Percentiles rank a stretch among this genome's conserved stretches.
phyloP scores from a whole-genome alignment of 2,329 filamentous ascomycete species.

The Rutstroemia sydowiana region DNA sequence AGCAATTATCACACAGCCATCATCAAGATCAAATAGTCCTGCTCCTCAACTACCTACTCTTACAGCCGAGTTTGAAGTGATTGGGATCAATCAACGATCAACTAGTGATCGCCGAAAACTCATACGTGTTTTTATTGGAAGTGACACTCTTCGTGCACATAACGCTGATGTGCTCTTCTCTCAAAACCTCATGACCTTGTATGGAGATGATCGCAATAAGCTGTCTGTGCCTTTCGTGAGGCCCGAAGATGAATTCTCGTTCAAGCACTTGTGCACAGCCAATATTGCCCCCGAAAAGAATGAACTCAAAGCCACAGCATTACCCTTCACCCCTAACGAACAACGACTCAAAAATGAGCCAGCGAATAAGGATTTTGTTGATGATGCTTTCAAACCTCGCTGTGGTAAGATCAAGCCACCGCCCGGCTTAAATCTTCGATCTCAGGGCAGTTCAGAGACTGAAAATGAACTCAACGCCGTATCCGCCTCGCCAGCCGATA shows the following conservation, averaged over 20 bases:
- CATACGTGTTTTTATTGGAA: constrained; percentile 84
- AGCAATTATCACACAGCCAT: constrained; percentile 71
- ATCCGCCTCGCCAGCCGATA: constrained; percentile 11
- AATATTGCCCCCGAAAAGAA: constrained; percentile 47
- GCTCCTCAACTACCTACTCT: constrained; percentile 76
- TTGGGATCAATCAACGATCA: constrained; percentile 47
- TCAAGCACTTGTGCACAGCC: constrained; percentile 67
- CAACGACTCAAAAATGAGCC: constrained; percentile 19
- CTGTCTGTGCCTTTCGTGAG: constrained; percentile 86
- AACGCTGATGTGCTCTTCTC: constrained; percentile 90
- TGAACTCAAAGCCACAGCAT: constrained; percentile 43
- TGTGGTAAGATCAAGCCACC: constrained; percentile 11
- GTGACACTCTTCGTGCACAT: constrained; percentile 76
- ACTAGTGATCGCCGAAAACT: constrained; percentile 46
- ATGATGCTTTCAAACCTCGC: constrained; percentile 8
- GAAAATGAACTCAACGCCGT: constrained; percentile 15
- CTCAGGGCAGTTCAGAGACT: constrained; percentile 11
- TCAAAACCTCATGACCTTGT: constrained; percentile 79
- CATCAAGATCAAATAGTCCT: constrained; percentile 65
- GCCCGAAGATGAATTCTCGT: constrained; percentile 76
- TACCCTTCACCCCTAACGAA: constrained; percentile 27
- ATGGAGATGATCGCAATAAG: constrained; percentile 79
- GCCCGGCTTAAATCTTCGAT: constrained; percentile 7
- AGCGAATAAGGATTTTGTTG: constrained; percentile 1
- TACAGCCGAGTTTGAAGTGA: constrained; percentile 69